phyloP scores from a whole-genome alignment of 2,329 filamentous ascomycete species.

The Alternaria sp. region DNA sequence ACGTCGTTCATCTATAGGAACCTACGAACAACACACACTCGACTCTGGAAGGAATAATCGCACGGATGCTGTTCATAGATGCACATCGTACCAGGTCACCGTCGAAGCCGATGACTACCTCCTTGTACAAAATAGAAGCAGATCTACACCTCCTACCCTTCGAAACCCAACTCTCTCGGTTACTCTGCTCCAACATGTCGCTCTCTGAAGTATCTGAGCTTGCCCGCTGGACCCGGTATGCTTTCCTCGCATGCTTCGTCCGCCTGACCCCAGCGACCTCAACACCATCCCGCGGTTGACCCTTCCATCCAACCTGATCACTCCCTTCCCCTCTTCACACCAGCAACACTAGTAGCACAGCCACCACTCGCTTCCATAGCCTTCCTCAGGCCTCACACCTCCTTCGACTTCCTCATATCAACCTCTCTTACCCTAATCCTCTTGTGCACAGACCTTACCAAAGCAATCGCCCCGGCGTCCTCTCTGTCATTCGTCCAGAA shows the following conservation, averaged over 20 bases:
- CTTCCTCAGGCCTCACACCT: neutral
- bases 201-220: neutral
- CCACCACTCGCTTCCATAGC: neutral
- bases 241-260: neutral
- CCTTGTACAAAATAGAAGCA: neutral
- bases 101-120: neutral
- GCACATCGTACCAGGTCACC: neutral
- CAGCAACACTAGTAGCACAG: neutral
- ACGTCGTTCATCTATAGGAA: neutral
- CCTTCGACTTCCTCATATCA: neutral
- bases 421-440: no score
- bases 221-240: neutral
- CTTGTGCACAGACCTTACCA: no score
- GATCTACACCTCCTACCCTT: neutral
- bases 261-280: neutral
- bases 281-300: neutral
- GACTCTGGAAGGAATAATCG: neutral
- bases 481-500: no score
- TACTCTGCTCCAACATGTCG: neutral
- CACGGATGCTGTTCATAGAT: neutral
- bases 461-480: no score
- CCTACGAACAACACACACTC: no score
- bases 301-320: neutral
- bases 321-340: neutral
- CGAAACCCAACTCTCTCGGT: neutral